phyloP scores from a whole-genome alignment of 164 flowering plant genomes.

The Stephania cephalantha region DNA sequence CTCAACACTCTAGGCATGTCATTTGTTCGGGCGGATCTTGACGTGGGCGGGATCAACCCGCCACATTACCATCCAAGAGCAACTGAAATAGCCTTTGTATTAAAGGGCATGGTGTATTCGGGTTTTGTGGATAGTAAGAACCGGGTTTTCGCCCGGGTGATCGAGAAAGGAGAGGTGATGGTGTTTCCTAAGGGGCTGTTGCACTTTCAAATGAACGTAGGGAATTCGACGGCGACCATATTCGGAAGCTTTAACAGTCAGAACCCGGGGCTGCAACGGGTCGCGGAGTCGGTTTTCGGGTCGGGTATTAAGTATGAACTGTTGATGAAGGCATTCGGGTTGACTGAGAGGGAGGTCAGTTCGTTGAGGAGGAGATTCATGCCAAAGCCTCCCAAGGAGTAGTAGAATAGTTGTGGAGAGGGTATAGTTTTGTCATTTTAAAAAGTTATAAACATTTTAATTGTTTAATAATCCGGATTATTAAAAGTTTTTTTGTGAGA shows the following conservation, averaged over 20 bases:
- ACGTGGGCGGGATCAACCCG: constrained; percentile 43
- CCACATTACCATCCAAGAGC: constrained; percentile 74
- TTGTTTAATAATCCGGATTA: no score
- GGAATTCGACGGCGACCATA: constrained; percentile 41
- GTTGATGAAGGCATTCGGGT: constrained; percentile 63
- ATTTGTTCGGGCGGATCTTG: constrained; percentile 55
- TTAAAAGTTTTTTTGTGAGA: no score
- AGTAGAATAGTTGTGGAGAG: not conserved
- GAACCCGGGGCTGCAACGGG: constrained; percentile 53
- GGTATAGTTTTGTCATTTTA: not conserved
- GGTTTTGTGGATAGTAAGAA: constrained; percentile 64
- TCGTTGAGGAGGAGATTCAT: constrained; percentile 44
- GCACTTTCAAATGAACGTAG: constrained; percentile 74
- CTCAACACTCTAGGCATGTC: constrained; percentile 76
- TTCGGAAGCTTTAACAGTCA: constrained; percentile 62
- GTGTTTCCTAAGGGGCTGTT: constrained; percentile 58
- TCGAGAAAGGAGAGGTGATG: constrained; percentile 65
- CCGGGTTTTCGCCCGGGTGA: constrained; percentile 41
- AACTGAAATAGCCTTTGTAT: constrained; percentile 45
- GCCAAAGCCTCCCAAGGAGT: constrained; percentile 24
- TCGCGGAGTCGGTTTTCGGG: constrained; percentile 56
- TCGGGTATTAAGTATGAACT: constrained; percentile 55
- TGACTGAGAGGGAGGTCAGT: constrained; percentile 41
- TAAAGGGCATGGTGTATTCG: constrained; percentile 51
- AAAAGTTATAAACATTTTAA: no score